Base-by-base conservation (phyloP, 441 rosid species). In the Gossypium armourianum region DNA sequence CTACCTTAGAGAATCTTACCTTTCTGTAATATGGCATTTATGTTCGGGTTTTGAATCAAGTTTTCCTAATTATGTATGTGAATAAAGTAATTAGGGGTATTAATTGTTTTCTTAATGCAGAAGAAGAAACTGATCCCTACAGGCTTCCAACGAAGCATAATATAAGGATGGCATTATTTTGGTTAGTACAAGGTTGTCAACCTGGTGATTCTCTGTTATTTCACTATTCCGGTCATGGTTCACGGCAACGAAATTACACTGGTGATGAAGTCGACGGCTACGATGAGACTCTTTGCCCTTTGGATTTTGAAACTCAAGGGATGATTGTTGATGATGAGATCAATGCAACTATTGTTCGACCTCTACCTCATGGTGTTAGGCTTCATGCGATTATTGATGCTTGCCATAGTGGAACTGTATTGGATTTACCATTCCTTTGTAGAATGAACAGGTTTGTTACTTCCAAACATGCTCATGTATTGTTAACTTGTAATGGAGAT, bases 191-290 rank as follows among this genome's bases (percentile, higher is more conserved):
- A 84, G 97, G 92, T 36, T 90, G 90, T 74, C 90, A 88, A 49
- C 83, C 96, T 9, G 96, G 97, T 55, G 97, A 93, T 79, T 93
- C 98, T 26, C 84, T 93, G 57, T 76, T 93, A 24, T 91, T 91
- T 77, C 96, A 91, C 76, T 93, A 84, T 76, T 93, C 97, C 4
- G 98, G 98, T 21, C 98, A 90, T 75, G 98, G 98, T 58, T 88
- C 96, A 0, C 83, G 84, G 50, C 89, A 90, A 55, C 78, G 90
- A 70, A 90, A 91, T 83, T 84, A 84, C 74, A 78, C 47, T 15
- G 94, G 92, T 21, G 96, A 92, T 68, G 96, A 92, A 71, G 83
- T 83, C 58, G 96, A 92, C 78, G 96, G 96, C 9, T 90, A 80
- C 40, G 97, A 92, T 77, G 96, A 92, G 78, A 90, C 96, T 1